Percentiles rank a stretch among this genome's conserved stretches.
Conservation (phyloP, 2,329 filamentous ascomycete genomes). For the Simplicillium aogashimaense region DNA sequence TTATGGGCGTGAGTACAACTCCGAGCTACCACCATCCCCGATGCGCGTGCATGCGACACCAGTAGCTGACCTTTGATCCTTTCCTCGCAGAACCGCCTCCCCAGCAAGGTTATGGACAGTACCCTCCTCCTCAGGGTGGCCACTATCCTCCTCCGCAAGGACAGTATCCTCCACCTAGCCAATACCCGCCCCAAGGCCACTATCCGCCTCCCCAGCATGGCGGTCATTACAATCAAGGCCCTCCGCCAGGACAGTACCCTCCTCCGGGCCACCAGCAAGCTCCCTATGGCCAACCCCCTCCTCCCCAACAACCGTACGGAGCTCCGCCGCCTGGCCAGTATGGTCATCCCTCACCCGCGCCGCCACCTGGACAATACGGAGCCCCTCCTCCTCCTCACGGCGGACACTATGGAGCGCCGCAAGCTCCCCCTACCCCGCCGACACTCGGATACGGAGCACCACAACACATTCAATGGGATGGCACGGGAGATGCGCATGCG, state of each 20-base stretch:
- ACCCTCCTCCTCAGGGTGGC: conserved; percentile 19
- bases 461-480: conserved; percentile 61
- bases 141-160: conserved; percentile 25
- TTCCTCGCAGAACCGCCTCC: conserved; percentile 19
- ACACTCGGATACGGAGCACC: conserved; percentile 67
- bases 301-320: conserved; percentile 16
- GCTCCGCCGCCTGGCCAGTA: conserved; percentile 17
- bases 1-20: too few relatives aligned
- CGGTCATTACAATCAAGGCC: conserved; percentile 17
- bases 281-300: conserved; percentile 14
- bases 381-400: conserved; percentile 26
- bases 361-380: conserved; percentile 26
- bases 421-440: conserved; percentile 47
- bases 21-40: too few relatives aligned
- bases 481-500: conserved; percentile 56
- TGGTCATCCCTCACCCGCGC: conserved; percentile 12
- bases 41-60: too few relatives aligned
- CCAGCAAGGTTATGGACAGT: conserved; percentile 28
- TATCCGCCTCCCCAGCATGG: conserved; percentile 22
- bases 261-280: conserved; percentile 11
- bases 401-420: conserved; percentile 23
- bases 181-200: conserved; percentile 21
- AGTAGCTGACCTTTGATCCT: conserved; percentile 9
- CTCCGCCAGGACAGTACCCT: conserved; percentile 14
- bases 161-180: conserved; percentile 15